Percentiles rank a stretch among this genome's conserved stretches.
Evolutionary conservation across 345 rosid genomes (phyloP).

Genomic region (Crucihimalaya himalaica): DNA sequence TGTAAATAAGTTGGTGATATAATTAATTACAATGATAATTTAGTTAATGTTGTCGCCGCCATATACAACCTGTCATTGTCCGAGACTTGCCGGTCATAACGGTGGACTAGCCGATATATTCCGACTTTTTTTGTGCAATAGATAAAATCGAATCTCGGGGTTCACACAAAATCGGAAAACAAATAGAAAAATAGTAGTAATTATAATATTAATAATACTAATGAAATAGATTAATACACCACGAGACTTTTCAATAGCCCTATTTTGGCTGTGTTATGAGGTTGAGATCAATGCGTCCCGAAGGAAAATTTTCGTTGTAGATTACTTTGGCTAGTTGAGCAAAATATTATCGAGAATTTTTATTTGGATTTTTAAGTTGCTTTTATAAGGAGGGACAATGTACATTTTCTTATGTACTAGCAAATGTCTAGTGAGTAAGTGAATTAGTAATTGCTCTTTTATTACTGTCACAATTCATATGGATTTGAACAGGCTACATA

Average conservation of each 20-base stretch:
- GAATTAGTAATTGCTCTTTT: too few relatives aligned
- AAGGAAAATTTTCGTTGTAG: background rate
- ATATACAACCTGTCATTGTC: slow-evolving; percentile 24
- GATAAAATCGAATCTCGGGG: slow-evolving; percentile 10
- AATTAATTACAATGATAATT: background rate
- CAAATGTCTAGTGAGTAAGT: too few relatives aligned
- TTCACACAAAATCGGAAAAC: slow-evolving; percentile 3
- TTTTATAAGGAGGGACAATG: too few relatives aligned
- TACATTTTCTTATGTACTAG: too few relatives aligned
- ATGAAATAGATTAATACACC: background rate
- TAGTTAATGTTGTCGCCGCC: slow-evolving; percentile 17
- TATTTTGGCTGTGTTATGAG: background rate
- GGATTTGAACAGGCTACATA: too few relatives aligned
- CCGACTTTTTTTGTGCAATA: background rate
- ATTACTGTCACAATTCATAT: too few relatives aligned
- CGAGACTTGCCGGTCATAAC: slow-evolving; percentile 21
- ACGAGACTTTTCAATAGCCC: background rate
- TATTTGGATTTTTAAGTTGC: too few relatives aligned
- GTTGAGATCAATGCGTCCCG: background rate
- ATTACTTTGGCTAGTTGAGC: background rate
- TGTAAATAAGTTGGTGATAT: background rate
- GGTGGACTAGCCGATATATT: background rate
- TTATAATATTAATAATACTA: too few relatives aligned
- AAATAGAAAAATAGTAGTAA: too few relatives aligned
- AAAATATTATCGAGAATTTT: too few relatives aligned